These are phyloP conservation scores for Leccinum huronense DNA, from an alignment of 1,284 basidiomycete species.

Conservation along the genomic window DNA sequence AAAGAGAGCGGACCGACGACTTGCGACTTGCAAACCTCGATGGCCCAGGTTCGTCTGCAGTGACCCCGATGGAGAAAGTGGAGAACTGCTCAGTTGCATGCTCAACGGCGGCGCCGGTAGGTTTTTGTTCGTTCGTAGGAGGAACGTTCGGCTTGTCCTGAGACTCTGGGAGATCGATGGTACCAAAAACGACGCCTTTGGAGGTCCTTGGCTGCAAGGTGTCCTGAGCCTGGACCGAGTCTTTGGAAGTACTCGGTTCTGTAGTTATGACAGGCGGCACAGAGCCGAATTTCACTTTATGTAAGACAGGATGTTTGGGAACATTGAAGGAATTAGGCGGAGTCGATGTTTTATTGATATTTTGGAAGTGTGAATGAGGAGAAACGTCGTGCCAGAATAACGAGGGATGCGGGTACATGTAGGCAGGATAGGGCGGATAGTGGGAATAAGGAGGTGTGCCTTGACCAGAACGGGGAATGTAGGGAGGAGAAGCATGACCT, in stretches of 20 bases:
- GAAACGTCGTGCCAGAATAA: slow-evolving; percentile 27
- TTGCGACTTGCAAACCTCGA: slow-evolving; percentile 39
- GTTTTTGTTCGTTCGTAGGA: slow-evolving; percentile 28
- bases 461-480: slow-evolving; percentile 28
- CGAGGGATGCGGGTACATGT: slow-evolving; percentile 31
- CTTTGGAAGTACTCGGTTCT: slow-evolving; percentile 15
- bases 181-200: slow-evolving; percentile 48
- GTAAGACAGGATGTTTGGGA: slow-evolving; percentile 16
- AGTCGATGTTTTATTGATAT: slow-evolving; percentile 14
- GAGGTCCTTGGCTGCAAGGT: slow-evolving; percentile 11
- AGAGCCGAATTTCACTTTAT: slow-evolving; percentile 24
- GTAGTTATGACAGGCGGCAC: slow-evolving; percentile 17
- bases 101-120: slow-evolving; percentile 12
- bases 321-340: slow-evolving; percentile 12
- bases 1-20: slow-evolving; percentile 34
- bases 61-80: slow-evolving; percentile 47
- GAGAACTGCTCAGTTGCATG: slow-evolving; percentile 36
- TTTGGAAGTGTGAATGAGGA: slow-evolving; percentile 21
- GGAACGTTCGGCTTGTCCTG: slow-evolving; percentile 4
- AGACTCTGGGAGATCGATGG: slow-evolving; percentile 38
- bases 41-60: slow-evolving; percentile 41
- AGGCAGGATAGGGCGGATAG: slow-evolving; percentile 35
- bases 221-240: slow-evolving; percentile 12
- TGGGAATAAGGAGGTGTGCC: slow-evolving; percentile 34
- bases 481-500: slow-evolving; percentile 33